phyloP scores from a whole-genome alignment of 2,329 filamentous ascomycete genomes.

The Aspergillus fumigatiaffinis region DNA sequence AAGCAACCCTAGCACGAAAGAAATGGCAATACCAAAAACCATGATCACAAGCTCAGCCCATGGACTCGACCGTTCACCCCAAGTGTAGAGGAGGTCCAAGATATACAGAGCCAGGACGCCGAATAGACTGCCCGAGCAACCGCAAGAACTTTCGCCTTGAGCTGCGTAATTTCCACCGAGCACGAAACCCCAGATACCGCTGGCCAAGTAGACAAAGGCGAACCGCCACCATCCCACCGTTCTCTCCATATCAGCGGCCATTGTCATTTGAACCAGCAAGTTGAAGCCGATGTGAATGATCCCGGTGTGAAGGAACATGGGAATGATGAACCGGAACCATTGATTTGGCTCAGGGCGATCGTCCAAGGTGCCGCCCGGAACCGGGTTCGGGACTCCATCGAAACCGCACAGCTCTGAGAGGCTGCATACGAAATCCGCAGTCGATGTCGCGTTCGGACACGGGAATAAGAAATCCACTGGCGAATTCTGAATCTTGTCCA shows the following conservation, averaged over 20 bases:
- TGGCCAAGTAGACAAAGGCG: slow-evolving; percentile 80
- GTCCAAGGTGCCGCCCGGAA: slow-evolving; percentile 46
- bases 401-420: slow-evolving; percentile 84
- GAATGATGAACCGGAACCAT: slow-evolving; percentile 94
- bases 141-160: slow-evolving; percentile 74
- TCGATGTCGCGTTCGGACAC: slow-evolving; percentile 74
- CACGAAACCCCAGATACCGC: slow-evolving; percentile 94
- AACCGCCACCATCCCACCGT: slow-evolving; percentile 86
- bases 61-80: slow-evolving; percentile 73
- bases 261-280: slow-evolving; percentile 81
- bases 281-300: slow-evolving; percentile 96
- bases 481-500: slow-evolving; percentile 39
- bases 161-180: slow-evolving; percentile 91
- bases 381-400: slow-evolving; percentile 66
- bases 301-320: slow-evolving; percentile 93
- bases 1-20: slow-evolving; percentile 85
- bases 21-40: slow-evolving; percentile 77
- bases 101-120: slow-evolving; percentile 85
- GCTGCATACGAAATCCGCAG: slow-evolving; percentile 57
- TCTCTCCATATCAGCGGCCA: slow-evolving; percentile 88
- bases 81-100: slow-evolving; percentile 89
- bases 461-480: slow-evolving; percentile 53
- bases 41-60: slow-evolving; percentile 85
- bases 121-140: slow-evolving; percentile 86
- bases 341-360: slow-evolving; percentile 71